A percentile compares a stretch with the other conserved stretches of the same genome.
These are phyloP conservation scores for Parietaria judaica DNA, from an alignment of 306 rosid species.

Conservation along the genomic window DNA sequence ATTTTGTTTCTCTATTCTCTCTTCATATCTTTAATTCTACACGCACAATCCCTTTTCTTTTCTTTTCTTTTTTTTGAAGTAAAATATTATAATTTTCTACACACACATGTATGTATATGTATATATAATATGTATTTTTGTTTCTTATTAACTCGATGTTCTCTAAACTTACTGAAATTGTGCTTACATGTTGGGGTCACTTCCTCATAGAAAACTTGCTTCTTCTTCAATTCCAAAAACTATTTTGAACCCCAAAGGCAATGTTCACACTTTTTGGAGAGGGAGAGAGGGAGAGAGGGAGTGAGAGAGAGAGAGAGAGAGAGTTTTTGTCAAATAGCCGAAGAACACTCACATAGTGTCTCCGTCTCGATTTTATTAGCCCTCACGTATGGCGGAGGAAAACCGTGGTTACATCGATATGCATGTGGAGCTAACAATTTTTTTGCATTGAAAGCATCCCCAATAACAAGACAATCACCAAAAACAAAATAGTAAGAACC, in stretches of 20 bases:
- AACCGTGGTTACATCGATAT: too few relatives aligned
- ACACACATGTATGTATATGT: background rate
- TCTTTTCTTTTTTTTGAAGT: background rate
- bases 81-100: background rate
- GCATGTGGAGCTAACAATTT: too few relatives aligned
- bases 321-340: too few relatives aligned
- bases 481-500: too few relatives aligned
- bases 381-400: too few relatives aligned
- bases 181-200: conserved; percentile 27
- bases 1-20: conserved; percentile 34
- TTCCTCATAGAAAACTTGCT: conserved; percentile 19
- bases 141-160: conserved; percentile 37
- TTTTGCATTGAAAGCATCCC: too few relatives aligned
- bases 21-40: background rate
- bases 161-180: conserved; percentile 31
- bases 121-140: conserved; percentile 17
- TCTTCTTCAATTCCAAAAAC: conserved; percentile 20
- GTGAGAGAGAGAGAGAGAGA: too few relatives aligned
- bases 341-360: too few relatives aligned
- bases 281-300: background rate
- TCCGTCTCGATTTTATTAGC: too few relatives aligned
- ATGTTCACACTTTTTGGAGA: conserved; percentile 3
- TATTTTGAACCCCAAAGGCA: background rate
- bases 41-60: conserved; percentile 9
- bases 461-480: too few relatives aligned